phyloP scores from a whole-genome alignment of 2,329 filamentous ascomycete genomes.

The Trichophyton schoenleinii region DNA sequence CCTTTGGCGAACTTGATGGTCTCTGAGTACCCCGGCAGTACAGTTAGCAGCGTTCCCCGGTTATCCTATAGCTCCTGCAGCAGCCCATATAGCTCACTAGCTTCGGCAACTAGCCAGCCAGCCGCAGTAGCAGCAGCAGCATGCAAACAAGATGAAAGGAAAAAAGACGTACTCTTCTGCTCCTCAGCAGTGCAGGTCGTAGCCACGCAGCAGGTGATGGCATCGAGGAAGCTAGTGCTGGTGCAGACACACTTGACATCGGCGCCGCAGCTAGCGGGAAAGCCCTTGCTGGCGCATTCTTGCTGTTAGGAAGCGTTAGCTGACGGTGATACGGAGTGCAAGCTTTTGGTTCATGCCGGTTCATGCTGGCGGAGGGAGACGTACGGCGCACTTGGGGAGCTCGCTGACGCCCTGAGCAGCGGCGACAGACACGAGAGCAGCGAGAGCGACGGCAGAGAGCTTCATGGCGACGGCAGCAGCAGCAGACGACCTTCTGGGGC shows the following conservation, averaged over 20 bases:
- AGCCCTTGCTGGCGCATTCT: constrained; percentile 32
- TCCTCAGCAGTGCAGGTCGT: constrained; percentile 31
- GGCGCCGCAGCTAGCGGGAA: constrained; percentile 28
- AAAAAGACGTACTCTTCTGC: constrained; percentile 27
- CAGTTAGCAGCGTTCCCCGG: not conserved
- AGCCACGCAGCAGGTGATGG: constrained; percentile 40
- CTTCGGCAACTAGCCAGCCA: too few species aligned
- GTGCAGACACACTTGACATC: constrained; percentile 41
- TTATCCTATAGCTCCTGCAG: too few species aligned
- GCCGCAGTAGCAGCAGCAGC: too few species aligned
- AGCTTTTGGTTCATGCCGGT: too few species aligned
- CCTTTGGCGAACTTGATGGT: constrained; percentile 25
- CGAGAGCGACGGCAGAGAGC: constrained; percentile 39
- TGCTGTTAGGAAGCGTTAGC: constrained; percentile 16
- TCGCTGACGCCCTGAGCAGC: constrained; percentile 34
- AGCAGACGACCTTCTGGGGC: not conserved
- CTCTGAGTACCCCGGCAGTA: constrained; percentile 15
- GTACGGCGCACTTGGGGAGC: constrained; percentile 46
- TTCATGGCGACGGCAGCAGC: constrained; percentile 34
- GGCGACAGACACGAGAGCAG: constrained; percentile 39
- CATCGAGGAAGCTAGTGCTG: constrained; percentile 33
- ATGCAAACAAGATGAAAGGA: constrained; percentile 1
- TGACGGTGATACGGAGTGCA: too few species aligned
- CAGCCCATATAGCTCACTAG: too few species aligned
- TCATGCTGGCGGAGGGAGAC: constrained; percentile 18